These are phyloP conservation scores for Globisporangium nodosum DNA, from an alignment of 352 stramenopile genomes.

Conservation along the genomic window DNA sequence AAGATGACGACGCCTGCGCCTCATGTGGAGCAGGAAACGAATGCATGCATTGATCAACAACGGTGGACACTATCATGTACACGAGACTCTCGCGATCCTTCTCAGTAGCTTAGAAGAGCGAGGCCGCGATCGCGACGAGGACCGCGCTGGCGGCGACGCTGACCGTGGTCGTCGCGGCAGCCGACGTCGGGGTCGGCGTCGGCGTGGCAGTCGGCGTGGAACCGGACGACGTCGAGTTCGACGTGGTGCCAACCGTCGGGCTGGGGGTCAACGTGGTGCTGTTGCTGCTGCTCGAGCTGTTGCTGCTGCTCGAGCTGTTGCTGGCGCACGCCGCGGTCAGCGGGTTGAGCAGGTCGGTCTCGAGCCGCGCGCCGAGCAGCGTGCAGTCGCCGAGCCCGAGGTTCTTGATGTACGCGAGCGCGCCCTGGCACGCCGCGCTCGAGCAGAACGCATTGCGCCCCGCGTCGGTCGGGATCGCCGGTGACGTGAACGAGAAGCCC, in stretches of 20 bases:
- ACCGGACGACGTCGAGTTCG: not conserved
- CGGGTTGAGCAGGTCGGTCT: slow-evolving; percentile 18
- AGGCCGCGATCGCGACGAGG: no score
- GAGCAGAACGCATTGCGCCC: slow-evolving; percentile 18
- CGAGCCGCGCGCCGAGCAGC: slow-evolving; percentile 14
- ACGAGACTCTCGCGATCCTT: no score
- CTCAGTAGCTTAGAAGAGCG: no score
- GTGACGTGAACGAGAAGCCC: slow-evolving; percentile 17
- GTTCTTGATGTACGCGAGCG: slow-evolving; percentile 13
- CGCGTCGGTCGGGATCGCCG: slow-evolving; percentile 3
- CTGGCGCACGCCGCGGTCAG: slow-evolving; percentile 7
- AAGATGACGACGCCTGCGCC: no score
- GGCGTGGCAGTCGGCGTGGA: no score
- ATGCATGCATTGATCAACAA: no score
- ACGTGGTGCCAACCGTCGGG: not conserved
- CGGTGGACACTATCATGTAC: no score
- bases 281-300: not conserved
- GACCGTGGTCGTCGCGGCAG: no score
- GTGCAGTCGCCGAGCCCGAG: slow-evolving; percentile 26
- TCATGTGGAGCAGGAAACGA: no score
- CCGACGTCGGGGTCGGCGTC: no score
- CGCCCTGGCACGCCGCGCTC: slow-evolving; percentile 15
- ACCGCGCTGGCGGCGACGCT: no score
- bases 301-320: no score
- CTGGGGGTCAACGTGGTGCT: not conserved